A percentile compares a stretch with the other conserved stretches of the same genome.
These are phyloP conservation scores for Lathyrus sativus DNA, from an alignment of 306 rosid species.

Conservation along the genomic window DNA sequence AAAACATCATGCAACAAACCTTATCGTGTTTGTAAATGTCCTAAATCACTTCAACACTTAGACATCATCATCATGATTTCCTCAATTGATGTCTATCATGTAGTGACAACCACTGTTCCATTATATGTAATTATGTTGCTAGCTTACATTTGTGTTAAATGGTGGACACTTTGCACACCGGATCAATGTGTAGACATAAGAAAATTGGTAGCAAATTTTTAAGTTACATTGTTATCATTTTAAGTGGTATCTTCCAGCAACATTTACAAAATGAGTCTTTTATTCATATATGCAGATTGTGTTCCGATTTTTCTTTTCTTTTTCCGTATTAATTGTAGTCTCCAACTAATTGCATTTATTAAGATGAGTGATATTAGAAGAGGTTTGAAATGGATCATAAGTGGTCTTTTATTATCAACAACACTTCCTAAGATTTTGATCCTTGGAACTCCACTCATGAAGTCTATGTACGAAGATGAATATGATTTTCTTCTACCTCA, in stretches of 20 bases:
- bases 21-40: conserved; percentile 36
- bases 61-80: conserved; percentile 64
- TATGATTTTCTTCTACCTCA: conserved; percentile 63
- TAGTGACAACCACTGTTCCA: conserved; percentile 81
- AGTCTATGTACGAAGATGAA: conserved; percentile 72
- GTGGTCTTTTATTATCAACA: conserved; percentile 79
- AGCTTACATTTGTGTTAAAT: conserved; percentile 82
- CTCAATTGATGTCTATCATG: conserved; percentile 67
- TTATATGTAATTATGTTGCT: conserved; percentile 78
- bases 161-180: conserved; percentile 91
- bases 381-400: conserved; percentile 66
- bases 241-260: conserved; percentile 78
- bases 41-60: conserved; percentile 37
- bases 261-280: conserved; percentile 73
- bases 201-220: conserved; percentile 85
- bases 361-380: conserved; percentile 57
- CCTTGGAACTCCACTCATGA: conserved; percentile 83
- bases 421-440: conserved; percentile 91
- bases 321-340: conserved; percentile 48
- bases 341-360: conserved; percentile 5
- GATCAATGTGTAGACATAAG: conserved; percentile 93
- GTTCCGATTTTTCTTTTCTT: conserved; percentile 63
- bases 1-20: conserved; percentile 41
- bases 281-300: conserved; percentile 63
- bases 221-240: conserved; percentile 83